Conservation (phyloP, 495 filamentous ascomycete genomes). For the Hypoxylon perforatum region DNA sequence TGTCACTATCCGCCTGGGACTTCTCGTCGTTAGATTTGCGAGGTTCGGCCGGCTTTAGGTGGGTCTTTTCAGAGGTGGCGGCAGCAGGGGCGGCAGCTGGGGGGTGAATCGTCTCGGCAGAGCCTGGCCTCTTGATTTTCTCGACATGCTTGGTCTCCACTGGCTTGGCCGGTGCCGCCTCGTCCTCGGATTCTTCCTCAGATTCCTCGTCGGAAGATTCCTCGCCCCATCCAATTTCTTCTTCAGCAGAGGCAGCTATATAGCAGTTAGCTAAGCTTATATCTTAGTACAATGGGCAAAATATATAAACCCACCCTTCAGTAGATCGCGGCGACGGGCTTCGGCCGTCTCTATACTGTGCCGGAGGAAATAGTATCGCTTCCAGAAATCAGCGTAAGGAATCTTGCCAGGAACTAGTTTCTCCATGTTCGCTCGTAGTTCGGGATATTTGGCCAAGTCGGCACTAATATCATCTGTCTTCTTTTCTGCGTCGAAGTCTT, state of each 20-base stretch:
- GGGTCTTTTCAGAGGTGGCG: constrained; percentile 27
- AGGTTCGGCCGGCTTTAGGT: constrained; percentile 69
- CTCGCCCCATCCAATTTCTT: constrained; percentile 88
- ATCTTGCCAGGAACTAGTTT: constrained; percentile 91
- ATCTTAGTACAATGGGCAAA: neutral
- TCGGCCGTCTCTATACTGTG: constrained; percentile 97
- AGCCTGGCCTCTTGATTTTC: constrained; percentile 52
- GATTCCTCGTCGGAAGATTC: constrained; percentile 49
- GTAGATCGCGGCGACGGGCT: constrained; percentile 84
- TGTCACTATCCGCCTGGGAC: constrained; percentile 86
- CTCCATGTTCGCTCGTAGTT: constrained; percentile 92
- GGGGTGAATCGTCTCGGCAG: constrained; percentile 62
- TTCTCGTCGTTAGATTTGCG: constrained; percentile 88
- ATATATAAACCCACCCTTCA: constrained; percentile 76
- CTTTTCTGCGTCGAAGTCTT: constrained; percentile 79
- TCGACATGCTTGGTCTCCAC: constrained; percentile 43
- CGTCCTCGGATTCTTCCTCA: constrained; percentile 45
- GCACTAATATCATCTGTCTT: constrained; percentile 87
- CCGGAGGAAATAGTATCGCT: constrained; percentile 93
- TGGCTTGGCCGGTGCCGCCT: constrained; percentile 44
- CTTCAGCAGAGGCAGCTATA: constrained; percentile 71
- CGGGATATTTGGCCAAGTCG: constrained; percentile 88
- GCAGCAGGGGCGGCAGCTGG: constrained; percentile 45
- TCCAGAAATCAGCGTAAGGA: constrained; percentile 91
- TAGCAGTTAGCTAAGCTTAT: constrained; percentile 42